phyloP scores from a whole-genome alignment of 345 rosid genomes.

The Populus deltoides region DNA sequence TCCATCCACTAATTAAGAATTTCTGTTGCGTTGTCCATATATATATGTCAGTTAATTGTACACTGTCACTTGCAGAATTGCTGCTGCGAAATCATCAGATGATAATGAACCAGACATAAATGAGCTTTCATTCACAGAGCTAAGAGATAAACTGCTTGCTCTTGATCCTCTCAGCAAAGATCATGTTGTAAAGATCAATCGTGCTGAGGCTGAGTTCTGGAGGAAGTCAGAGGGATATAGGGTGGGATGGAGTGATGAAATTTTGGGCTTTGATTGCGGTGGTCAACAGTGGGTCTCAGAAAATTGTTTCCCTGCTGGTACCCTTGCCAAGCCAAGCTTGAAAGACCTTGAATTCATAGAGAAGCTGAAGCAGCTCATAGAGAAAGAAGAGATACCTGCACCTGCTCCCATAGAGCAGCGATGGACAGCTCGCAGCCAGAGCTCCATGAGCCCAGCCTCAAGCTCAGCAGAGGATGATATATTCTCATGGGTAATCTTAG shows the following conservation, averaged over 20 bases:
- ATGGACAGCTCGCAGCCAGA: constrained; percentile 88
- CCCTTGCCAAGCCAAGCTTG: constrained; percentile 79
- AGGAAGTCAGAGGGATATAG: constrained; percentile 92
- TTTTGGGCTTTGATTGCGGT: constrained; percentile 96
- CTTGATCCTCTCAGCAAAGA: constrained; percentile 89
- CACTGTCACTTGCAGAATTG: constrained; percentile 40
- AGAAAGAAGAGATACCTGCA: constrained; percentile 76
- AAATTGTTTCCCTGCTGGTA: constrained; percentile 91
- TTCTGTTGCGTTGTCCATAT: background rate
- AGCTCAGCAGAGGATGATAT: constrained; percentile 71
- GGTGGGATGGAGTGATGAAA: constrained; percentile 96
- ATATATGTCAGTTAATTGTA: constrained; percentile 16
- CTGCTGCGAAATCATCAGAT: constrained; percentile 41
- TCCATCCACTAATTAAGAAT: background rate
- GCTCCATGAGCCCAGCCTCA: constrained; percentile 85
- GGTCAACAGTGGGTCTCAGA: constrained; percentile 99
- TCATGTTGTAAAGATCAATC: constrained; percentile 70
- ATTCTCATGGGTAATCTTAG: constrained; percentile 74
- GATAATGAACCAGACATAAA: constrained; percentile 49
- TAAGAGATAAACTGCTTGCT: constrained; percentile 87
- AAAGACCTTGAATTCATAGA: constrained; percentile 91
- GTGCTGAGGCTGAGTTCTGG: constrained; percentile 97
- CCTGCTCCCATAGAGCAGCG: constrained; percentile 95
- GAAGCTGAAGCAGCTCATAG: constrained; percentile 73
- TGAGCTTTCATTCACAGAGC: constrained; percentile 77